Evolutionary conservation across 176 grass and related monocot genomes (phyloP), one percentile per base, ranked within the genome.

Genomic region (Bothriochloa decipiens): DNA sequence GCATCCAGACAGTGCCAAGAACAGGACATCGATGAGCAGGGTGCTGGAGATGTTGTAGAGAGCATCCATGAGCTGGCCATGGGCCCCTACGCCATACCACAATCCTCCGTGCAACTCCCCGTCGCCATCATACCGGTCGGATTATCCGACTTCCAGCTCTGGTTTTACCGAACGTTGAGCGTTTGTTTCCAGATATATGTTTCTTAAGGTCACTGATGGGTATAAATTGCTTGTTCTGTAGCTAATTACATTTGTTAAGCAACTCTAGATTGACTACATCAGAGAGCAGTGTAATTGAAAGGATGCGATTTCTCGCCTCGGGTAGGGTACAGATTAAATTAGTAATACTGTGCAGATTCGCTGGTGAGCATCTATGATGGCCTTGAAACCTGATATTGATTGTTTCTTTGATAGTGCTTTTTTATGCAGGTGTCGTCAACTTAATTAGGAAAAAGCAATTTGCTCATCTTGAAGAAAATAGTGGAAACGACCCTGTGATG

Each of bases 71-170:
- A 88, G 32, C 87, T 10, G 40, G 40, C 39, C 23, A 91, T 92
- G 65, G 91, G 91, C 88, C 2, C 86, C 86, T n/a, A 75, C 77
- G 63, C 86, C 90, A 22, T 92, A 88, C 81, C 77, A 87, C 82
- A 6, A 52, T 17, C 84, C 69, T 0, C 80, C 68, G 3, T 84
- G 55, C 0, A 81, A 41, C 39, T 90, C 84, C 35, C 81, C 72
- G 2, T 84, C 80, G 9, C 29, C 65, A 2, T 74, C 18, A 2
- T 52, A 27, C 83, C 78, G 0, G 43, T 90, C 65, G 7, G 86
- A 63, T 28, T 78, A 86, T 11, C 83, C 66, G 15, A 86, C 88
- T 18, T 78, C 65, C 35, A 16, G 66, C 36, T 82, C 88, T 4
- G 79, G 42, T 18, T 90, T 72, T 42, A 78, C 78, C 10, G 43